These are phyloP conservation scores for Candida nanaspora DNA, from an alignment of 805 yeast genomes.

Conservation along the genomic window DNA sequence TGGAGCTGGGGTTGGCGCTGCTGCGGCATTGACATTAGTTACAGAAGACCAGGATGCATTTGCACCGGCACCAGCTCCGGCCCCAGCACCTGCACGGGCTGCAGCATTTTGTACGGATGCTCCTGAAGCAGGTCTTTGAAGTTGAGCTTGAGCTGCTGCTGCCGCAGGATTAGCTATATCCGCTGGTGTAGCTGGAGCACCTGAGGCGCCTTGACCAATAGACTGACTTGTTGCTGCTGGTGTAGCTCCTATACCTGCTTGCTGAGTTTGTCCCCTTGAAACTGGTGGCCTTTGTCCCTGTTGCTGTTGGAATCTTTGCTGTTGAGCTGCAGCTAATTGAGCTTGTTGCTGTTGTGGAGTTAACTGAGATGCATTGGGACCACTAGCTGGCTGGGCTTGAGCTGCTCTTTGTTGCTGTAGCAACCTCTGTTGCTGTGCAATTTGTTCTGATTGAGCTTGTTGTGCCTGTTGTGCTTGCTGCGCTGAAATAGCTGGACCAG, in stretches of 20 bases:
- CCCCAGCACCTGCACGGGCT: conserved; percentile 2
- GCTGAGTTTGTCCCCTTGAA: conserved; percentile 2
- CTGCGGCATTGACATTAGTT: neutral
- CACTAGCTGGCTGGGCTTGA: conserved; percentile 2
- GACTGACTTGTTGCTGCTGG: too few species aligned
- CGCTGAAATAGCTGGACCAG: neutral
- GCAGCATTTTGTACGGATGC: neutral
- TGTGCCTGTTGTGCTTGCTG: conserved; percentile 3
- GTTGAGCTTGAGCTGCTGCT: conserved; percentile 4
- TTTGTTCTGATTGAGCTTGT: conserved; percentile 2
- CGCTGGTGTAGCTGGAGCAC: conserved; percentile 6
- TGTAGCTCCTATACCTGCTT: neutral
- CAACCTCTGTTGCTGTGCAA: conserved; percentile 1
- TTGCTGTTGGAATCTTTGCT: conserved; percentile 7
- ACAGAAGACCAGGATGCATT: neutral
- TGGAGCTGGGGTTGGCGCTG: conserved; percentile 5
- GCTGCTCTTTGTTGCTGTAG: conserved; percentile 5
- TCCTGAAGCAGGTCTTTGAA: neutral
- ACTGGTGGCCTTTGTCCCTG: conserved; percentile 9
- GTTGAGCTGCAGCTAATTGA: conserved; percentile 4
- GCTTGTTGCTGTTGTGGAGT: conserved; percentile 8
- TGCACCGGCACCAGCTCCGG: neutral
- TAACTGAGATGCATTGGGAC: neutral
- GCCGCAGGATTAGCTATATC: conserved; percentile 8
- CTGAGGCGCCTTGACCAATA: conserved; percentile 4